A percentile compares a stretch with the other conserved stretches of the same genome.
Conservation (phyloP, 495 filamentous ascomycete genomes). For the Cairneyella variabilis region DNA sequence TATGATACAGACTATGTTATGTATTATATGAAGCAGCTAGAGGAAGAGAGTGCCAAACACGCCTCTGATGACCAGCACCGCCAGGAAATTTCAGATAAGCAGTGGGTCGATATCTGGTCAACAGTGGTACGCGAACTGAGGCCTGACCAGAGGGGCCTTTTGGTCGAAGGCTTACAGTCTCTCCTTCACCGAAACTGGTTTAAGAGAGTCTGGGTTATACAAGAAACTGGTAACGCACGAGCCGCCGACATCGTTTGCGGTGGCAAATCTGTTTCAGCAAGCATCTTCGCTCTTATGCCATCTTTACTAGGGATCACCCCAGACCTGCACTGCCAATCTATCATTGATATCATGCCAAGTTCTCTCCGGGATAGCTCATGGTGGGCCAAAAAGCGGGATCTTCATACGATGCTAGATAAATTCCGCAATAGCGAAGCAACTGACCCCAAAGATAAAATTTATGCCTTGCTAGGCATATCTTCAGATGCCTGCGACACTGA, state of each 20-base stretch:
- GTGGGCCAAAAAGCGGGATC: slow-evolving; percentile 25
- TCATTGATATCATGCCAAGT: slow-evolving; percentile 35
- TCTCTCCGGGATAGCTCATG: slow-evolving; percentile 24
- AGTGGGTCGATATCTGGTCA: slow-evolving; percentile 12
- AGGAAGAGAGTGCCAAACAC: slow-evolving; percentile 8
- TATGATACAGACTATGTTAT: slow-evolving; percentile 15
- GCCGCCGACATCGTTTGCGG: slow-evolving; percentile 11
- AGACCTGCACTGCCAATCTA: slow-evolving; percentile 22
- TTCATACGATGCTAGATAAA: slow-evolving; percentile 27
- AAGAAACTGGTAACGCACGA: slow-evolving; percentile 15
- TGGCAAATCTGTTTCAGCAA: slow-evolving; percentile 19
- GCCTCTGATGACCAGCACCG: slow-evolving; percentile 4
- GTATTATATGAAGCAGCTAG: slow-evolving; percentile 14
- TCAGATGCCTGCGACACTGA: slow-evolving; percentile 18
- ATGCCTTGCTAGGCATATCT: too few relatives aligned
- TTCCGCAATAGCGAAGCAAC: slow-evolving; percentile 28
- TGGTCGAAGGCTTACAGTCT: slow-evolving; percentile 13
- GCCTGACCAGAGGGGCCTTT: background rate
- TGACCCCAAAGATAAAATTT: slow-evolving; percentile 23
- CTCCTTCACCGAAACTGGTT: slow-evolving; percentile 29
- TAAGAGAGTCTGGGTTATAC: slow-evolving; percentile 29
- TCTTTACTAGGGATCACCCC: slow-evolving; percentile 15
- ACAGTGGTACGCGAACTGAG: background rate
- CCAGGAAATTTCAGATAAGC: slow-evolving; percentile 10
- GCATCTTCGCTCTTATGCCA: slow-evolving; percentile 27